Conservation (phyloP, 2,329 filamentous ascomycete genomes). For the Rugonectria rugulosa region DNA sequence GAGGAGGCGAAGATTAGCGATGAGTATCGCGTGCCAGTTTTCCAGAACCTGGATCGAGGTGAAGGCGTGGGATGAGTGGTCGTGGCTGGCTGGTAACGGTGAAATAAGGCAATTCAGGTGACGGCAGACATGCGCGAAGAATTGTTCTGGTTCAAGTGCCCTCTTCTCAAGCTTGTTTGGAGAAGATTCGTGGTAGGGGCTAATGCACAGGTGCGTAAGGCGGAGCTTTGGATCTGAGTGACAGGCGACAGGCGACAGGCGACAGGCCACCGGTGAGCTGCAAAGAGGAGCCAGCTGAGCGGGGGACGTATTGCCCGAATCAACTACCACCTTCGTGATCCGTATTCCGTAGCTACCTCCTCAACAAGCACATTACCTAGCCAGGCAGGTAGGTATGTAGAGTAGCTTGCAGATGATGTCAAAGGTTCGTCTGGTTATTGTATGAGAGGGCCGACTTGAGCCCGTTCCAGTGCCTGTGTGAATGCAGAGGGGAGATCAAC, state of each 20-base stretch:
- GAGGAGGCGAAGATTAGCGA: conserved; percentile 27
- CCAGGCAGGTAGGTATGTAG: too few species aligned
- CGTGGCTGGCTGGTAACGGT: background rate
- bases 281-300: conserved; percentile 8
- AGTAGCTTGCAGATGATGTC: too few species aligned
- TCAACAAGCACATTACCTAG: too few species aligned
- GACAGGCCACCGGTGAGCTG: conserved; percentile 10
- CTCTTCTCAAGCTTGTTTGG: background rate
- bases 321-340: too few species aligned
- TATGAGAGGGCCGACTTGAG: too few species aligned
- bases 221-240: conserved; percentile 18
- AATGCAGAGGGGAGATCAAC: too few species aligned
- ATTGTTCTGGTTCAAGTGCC: background rate
- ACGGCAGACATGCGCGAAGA: background rate
- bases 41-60: conserved; percentile 8
- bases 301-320: conserved; percentile 13
- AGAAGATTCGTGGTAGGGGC: background rate
- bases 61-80: conserved; percentile 16
- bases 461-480: too few species aligned
- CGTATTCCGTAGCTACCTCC: too few species aligned
- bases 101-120: conserved; percentile 8
- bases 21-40: conserved; percentile 38
- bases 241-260: conserved; percentile 15
- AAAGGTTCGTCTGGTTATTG: too few species aligned
- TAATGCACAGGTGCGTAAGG: conserved; percentile 8